Evolutionary conservation across 441 rosid genomes (phyloP).

Genomic region (Jatropha multifida): DNA sequence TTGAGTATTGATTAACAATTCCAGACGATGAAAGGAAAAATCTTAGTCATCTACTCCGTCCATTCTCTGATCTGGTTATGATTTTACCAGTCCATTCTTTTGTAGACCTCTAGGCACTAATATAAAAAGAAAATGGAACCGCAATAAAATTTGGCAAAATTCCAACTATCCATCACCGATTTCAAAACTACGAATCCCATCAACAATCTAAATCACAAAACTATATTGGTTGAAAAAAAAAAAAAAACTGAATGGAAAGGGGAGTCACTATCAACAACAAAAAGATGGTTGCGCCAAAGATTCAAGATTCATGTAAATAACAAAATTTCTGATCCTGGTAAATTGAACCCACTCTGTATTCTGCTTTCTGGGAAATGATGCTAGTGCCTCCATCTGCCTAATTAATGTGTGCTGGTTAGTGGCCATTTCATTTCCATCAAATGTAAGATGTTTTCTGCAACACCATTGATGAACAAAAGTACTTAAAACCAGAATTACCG

Average conservation of each 20-base stretch:
- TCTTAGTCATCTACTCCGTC: background rate
- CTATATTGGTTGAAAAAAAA: constrained; percentile 7
- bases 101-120: background rate
- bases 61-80: background rate
- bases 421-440: constrained; percentile 19
- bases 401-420: constrained; percentile 3
- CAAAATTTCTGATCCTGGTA: constrained; percentile 29
- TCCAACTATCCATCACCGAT: background rate
- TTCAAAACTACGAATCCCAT: constrained; percentile 5
- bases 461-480: constrained; percentile 9
- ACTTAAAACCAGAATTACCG: constrained; percentile 16
- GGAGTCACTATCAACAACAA: background rate
- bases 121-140: background rate
- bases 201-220: constrained; percentile 7
- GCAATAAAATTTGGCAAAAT: background rate
- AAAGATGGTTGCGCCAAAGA: constrained; percentile 17
- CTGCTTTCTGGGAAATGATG: background rate
- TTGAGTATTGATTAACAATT: background rate
- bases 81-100: no score
- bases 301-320: constrained; percentile 17
- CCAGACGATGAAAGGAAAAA: background rate
- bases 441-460: constrained; percentile 15
- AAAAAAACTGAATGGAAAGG: constrained; percentile 8
- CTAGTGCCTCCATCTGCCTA: constrained; percentile 1
- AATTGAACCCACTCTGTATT: constrained; percentile 6